Base-by-base conservation (phyloP, 345 rosid species). In the Lepidium sativum region DNA sequence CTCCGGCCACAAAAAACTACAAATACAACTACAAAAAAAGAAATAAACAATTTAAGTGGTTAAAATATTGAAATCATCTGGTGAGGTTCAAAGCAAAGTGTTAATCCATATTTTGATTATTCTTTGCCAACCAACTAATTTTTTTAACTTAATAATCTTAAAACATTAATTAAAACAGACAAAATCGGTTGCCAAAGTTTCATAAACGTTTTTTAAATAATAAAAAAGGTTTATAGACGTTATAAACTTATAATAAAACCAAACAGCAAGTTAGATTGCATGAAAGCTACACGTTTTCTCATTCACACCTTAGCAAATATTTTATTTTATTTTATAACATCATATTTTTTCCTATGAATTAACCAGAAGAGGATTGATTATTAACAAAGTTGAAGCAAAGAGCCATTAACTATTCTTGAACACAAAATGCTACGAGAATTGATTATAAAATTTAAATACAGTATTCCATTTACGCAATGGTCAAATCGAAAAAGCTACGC, bases 401-500 rank as follows among this genome's bases (percentile, higher is more conserved):
- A 18, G 42, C 29, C 41, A 25, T 25, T 9, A 54, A 14, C 42
- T 18, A 54, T 35, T 70, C 50, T 60, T 43, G 61, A 60, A 69
- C 45, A 47, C 61, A 44, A 61, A 50, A 53, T 44, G 56, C 48
- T 70, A 55, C 15, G 14, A 6, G 6, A 38, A 71, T n/a, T 9
- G 23, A 31, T 56, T 17, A 6, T 41, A 7, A n/a, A 11, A 63
- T 5, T 35, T 27, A 3, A 45, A 37, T 8, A 13, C 8, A 20
- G 31, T 20, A 20, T 10, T 29, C 43, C 43, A 47, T 12, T 1
- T 51, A 58, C 52, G 6, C 21, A 50, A 21, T 65, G 65, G 67
- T 71, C 75, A 71, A 71, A 54, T 29, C 20, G 44, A 63, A 63
- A 51, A 70, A 63, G 45, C 68, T 53, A 52, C 55, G 12, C 38